A percentile compares a stretch with the other conserved stretches of the same genome.
These are phyloP conservation scores for Cytospora schulzeri DNA, from an alignment of 2,329 filamentous ascomycete species.

Conservation along the genomic window DNA sequence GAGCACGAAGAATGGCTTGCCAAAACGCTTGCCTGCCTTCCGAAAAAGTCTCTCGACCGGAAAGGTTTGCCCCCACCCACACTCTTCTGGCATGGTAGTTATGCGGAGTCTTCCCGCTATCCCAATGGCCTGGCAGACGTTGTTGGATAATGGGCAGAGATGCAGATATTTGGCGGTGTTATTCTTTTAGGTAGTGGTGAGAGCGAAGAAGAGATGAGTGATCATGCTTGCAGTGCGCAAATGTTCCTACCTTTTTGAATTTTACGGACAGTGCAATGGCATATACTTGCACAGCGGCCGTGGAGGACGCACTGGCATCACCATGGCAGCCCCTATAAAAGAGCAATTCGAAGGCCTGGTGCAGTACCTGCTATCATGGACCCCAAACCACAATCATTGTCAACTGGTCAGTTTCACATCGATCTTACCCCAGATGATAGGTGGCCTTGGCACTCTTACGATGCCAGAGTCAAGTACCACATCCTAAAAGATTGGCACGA, in stretches of 20 bases:
- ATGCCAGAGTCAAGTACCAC: not conserved
- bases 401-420: slow-evolving; percentile 11
- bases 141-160: slow-evolving; percentile 6
- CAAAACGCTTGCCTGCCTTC: not conserved
- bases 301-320: not conserved
- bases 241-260: not conserved
- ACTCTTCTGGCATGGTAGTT: not conserved
- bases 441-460: slow-evolving; percentile 9
- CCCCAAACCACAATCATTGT: not conserved
- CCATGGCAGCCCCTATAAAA: slow-evolving; percentile 8
- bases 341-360: slow-evolving; percentile 4
- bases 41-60: not conserved
- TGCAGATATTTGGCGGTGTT: slow-evolving; percentile 7
- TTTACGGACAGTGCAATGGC: not conserved
- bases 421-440: not conserved
- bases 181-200: slow-evolving; percentile 9
- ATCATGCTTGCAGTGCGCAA: not conserved
- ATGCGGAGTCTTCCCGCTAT: not conserved
- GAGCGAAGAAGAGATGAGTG: slow-evolving; percentile 10
- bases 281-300: slow-evolving; percentile 6
- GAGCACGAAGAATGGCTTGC: slow-evolving; percentile 1
- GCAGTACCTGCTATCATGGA: not conserved
- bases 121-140: slow-evolving; percentile 3
- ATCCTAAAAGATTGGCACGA: slow-evolving; percentile 5
- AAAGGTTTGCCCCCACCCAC: not conserved